Evolutionary conservation across 768 basidiomycete genomes (phyloP).

Genomic region (Collybia mongolica): DNA sequence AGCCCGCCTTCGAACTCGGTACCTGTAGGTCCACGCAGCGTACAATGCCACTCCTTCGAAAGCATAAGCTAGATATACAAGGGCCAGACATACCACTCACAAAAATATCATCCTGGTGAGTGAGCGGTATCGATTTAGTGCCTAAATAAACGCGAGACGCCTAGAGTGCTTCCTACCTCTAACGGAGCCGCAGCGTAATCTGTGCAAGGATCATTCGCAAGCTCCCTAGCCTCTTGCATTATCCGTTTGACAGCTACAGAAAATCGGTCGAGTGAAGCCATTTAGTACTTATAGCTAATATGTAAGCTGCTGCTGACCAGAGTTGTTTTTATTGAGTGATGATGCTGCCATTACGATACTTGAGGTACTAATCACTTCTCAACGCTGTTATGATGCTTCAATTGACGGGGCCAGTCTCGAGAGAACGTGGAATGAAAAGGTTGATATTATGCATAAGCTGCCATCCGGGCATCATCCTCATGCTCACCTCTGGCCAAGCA

Average conservation of each 20-base stretch:
- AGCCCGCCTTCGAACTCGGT: slow-evolving; percentile 94
- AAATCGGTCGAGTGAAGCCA: background rate
- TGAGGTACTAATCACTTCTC: slow-evolving; percentile 21
- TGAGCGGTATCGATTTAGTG: slow-evolving; percentile 7
- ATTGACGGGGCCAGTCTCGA: too few species aligned
- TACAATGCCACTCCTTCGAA: slow-evolving; percentile 88
- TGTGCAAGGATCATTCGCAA: slow-evolving; percentile 78
- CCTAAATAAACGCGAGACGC: background rate
- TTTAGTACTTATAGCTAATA: background rate
- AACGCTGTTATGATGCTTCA: too few species aligned
- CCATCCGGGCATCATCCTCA: background rate
- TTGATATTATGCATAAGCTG: slow-evolving; percentile 61
- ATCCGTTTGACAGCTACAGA: slow-evolving; percentile 87
- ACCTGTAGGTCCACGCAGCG: slow-evolving; percentile 83
- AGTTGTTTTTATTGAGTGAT: slow-evolving; percentile 86
- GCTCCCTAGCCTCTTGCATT: slow-evolving; percentile 92
- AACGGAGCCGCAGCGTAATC: slow-evolving; percentile 86
- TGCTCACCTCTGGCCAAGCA: too few species aligned
- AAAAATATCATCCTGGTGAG: slow-evolving; percentile 78
- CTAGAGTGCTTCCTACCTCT: slow-evolving; percentile 50
- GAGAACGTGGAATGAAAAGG: background rate
- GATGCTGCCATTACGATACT: slow-evolving; percentile 41
- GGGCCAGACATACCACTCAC: slow-evolving; percentile 41
- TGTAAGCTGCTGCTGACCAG: slow-evolving; percentile 47
- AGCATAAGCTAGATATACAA: slow-evolving; percentile 15